Percentiles rank a stretch among this genome's conserved stretches.
These are phyloP conservation scores for Taphrina wiesneri DNA, from an alignment of 1,139 yeast species.

Conservation along the genomic window DNA sequence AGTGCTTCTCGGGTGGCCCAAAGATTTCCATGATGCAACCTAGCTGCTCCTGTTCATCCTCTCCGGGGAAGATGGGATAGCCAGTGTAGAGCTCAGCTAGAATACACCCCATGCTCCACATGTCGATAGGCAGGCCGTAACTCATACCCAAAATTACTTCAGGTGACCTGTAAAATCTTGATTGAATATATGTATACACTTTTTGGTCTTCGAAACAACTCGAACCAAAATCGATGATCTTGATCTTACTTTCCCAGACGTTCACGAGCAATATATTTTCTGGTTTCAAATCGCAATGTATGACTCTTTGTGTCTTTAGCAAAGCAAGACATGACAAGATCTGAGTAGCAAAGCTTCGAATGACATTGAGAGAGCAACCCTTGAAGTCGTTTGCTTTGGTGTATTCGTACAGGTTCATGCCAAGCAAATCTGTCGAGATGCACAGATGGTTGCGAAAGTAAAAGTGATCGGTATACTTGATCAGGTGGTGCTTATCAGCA, in stretches of 20 bases:
- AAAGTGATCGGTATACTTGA: constrained; percentile 68
- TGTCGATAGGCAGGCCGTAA: constrained; percentile 68
- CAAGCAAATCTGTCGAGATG: constrained; percentile 70
- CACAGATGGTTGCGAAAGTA: constrained; percentile 82
- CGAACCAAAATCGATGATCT: constrained; percentile 93
- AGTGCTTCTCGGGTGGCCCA: constrained; percentile 58
- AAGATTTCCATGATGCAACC: constrained; percentile 60
- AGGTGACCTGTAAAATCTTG: constrained; percentile 88
- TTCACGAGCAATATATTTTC: constrained; percentile 82
- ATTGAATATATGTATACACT: constrained; percentile 89
- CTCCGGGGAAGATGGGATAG: constrained; percentile 67
- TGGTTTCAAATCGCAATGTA: constrained; percentile 90
- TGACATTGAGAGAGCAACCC: constrained; percentile 60
- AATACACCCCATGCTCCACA: constrained; percentile 78
- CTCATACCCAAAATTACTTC: constrained; percentile 80
- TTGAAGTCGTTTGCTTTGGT: constrained; percentile 61
- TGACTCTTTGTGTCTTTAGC: constrained; percentile 58
- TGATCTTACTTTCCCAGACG: constrained; percentile 81
- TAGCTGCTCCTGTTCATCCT: constrained; percentile 66
- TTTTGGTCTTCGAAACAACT: constrained; percentile 91
- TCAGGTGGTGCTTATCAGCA: constrained; percentile 50
- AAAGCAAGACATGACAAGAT: constrained; percentile 61
- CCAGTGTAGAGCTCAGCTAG: constrained; percentile 68
- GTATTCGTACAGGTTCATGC: constrained; percentile 67
- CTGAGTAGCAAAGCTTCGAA: constrained; percentile 55